A percentile compares a stretch with the other conserved stretches of the same genome.
phyloP scores from a whole-genome alignment of 306 rosid genomes.

The Cicer chorassanicum region DNA sequence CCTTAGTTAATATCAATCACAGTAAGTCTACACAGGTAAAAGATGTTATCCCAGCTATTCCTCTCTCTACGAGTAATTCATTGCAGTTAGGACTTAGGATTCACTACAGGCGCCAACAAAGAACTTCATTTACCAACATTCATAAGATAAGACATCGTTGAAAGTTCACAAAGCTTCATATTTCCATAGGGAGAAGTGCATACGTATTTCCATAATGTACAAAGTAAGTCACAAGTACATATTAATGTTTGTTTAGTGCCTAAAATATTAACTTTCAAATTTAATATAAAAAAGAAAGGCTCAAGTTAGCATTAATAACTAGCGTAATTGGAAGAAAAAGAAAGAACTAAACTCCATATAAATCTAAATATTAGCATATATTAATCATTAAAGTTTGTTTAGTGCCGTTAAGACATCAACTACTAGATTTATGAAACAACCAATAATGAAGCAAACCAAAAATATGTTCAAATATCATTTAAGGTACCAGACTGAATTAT shows the following conservation, averaged over 20 bases:
- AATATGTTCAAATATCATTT: neutral
- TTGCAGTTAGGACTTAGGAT: neutral
- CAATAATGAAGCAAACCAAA: slow-evolving; percentile 17
- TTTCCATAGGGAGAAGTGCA: slow-evolving; percentile 4
- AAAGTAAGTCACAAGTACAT: neutral
- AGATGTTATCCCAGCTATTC: neutral
- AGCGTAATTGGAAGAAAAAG: neutral
- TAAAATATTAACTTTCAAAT: neutral
- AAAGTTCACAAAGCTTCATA: slow-evolving; percentile 9
- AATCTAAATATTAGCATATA: neutral
- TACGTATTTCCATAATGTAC: neutral
- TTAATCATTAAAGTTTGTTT: neutral
- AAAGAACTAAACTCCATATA: neutral
- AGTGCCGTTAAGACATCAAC: neutral
- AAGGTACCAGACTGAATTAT: neutral
- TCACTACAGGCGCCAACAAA: neutral
- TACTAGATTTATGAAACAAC: slow-evolving; percentile 24
- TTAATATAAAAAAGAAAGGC: neutral
- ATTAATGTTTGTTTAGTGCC: neutral
- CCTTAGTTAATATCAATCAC: slow-evolving; percentile 1
- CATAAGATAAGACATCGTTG: slow-evolving; percentile 1
- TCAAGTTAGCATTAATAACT: neutral
- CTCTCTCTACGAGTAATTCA: neutral
- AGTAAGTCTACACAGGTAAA: neutral
- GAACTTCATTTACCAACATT: neutral